Evolutionary conservation across 164 flowering plant genomes (phyloP), one percentile per base, ranked within the genome.

Genomic region (Vitis amurensis): DNA sequence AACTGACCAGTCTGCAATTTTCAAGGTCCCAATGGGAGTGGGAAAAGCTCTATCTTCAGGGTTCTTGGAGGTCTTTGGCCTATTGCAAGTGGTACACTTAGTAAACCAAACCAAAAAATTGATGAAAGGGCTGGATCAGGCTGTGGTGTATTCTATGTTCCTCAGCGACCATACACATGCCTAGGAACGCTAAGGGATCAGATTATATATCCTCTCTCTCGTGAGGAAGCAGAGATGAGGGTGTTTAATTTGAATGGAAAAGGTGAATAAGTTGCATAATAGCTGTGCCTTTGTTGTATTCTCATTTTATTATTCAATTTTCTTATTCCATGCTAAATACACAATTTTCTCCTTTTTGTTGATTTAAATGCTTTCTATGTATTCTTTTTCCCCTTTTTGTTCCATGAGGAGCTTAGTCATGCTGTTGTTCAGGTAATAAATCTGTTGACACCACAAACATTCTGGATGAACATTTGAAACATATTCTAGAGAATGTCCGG

Each of bases 11-110:
- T 62, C n/a, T 70, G 55, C 50, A 50, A 51, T 60, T 73, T 61
- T 74, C 65, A 69, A 93, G 99, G 99, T 77, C 98, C 99, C 70
- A 96, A 93, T 80, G 99, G 99, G 65, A 90, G 99, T 77, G 99
- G 99, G 12, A 96, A 96, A 68, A 96, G 98, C 76, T 96, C 99
- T n/a, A 73, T 96, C 48, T 96, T 96, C 84, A 87, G 99, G 78
- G 97, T 91, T 56, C 92, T 96, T 63, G 81, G 93, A 66, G 98
- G 93, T 50, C 84, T 96, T 66, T 96, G 99, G 99, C 99, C 99
- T 14, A 80, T 90, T 66, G 85, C 74, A 31, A 88, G 84, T 77
- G 99, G 99, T 73, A 87, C 74, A 61, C 89, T 93, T 57, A 53
- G 73, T 27, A 86, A 79, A 76, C 98, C 98, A 63, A 67, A 76